phyloP scores from a whole-genome alignment of 441 rosid species.

The Eutrema salsugineum region DNA sequence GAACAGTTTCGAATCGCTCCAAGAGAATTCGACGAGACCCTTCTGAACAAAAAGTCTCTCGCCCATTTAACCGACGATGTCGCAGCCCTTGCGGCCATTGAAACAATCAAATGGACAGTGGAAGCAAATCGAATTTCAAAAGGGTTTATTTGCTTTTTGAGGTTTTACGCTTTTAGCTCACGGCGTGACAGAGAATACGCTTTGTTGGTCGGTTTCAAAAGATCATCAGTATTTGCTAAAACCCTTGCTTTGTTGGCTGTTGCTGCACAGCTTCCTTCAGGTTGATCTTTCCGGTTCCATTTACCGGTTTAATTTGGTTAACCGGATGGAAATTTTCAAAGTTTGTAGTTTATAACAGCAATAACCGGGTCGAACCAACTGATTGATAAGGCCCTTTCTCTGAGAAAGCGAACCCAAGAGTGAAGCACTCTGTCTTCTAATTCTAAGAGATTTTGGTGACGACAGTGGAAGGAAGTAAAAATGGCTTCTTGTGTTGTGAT shows the following conservation, averaged over 20 bases:
- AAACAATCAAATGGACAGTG: background rate
- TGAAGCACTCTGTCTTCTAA: background rate
- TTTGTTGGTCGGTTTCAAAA: constrained; percentile 10
- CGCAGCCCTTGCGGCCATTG: constrained; percentile 54
- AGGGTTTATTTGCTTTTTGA: background rate
- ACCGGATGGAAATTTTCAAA: background rate
- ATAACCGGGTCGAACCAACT: constrained; percentile 5
- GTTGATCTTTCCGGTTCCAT: constrained; percentile 16
- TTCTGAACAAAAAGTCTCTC: constrained; percentile 40
- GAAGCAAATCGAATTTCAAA: background rate
- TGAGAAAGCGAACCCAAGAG: constrained; percentile 14
- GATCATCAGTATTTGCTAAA: constrained; percentile 20
- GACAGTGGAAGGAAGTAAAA: background rate
- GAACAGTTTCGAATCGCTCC: constrained; percentile 52
- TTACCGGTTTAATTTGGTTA: constrained; percentile 10
- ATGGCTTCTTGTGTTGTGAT: constrained; percentile 31
- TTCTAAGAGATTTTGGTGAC: background rate
- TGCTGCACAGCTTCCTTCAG: background rate
- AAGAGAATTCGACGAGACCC: constrained; percentile 38
- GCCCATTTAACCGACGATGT: constrained; percentile 36
- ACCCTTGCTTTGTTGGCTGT: constrained; percentile 23
- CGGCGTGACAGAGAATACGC: constrained; percentile 12
- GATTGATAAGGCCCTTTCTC: constrained; percentile 23
- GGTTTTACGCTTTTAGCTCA: constrained; percentile 37
- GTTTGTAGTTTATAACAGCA: background rate